phyloP scores from a whole-genome alignment of 208 protist species.

The Acanthamoeba sp. region DNA sequence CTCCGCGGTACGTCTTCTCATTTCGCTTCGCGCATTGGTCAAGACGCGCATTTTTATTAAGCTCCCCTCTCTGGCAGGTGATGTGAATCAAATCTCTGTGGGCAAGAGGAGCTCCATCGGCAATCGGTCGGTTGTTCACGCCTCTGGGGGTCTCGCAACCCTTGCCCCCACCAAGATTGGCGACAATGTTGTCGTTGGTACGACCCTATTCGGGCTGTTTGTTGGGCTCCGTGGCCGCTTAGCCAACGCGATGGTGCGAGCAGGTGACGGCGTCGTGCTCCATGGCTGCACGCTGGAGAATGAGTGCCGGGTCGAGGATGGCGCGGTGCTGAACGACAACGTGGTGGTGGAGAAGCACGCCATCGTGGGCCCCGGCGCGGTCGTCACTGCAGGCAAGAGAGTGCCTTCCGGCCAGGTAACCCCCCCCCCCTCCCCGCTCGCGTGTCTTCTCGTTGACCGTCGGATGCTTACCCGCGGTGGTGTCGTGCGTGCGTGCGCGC shows the following conservation, averaged over 20 bases:
- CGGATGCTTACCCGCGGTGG: background rate
- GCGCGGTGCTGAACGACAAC: constrained; percentile 74
- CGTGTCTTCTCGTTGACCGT: background rate
- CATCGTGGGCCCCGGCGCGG: constrained; percentile 73
- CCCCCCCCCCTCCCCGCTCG: background rate
- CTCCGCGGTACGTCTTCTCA: constrained; percentile 1
- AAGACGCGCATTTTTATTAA: background rate
- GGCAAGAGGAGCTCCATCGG: constrained; percentile 71
- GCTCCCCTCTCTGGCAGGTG: constrained; percentile 8
- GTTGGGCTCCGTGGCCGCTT: background rate
- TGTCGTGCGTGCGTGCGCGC: background rate
- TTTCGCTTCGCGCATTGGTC: background rate
- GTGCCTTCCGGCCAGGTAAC: constrained; percentile 78
- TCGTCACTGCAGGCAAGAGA: constrained; percentile 66
- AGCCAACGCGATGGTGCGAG: background rate
- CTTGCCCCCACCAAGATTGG: constrained; percentile 69
- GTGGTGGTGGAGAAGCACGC: constrained; percentile 68
- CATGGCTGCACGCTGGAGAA: constrained; percentile 80
- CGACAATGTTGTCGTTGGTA: constrained; percentile 70
- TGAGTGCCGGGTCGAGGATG: constrained; percentile 70
- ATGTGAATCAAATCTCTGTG: constrained; percentile 73
- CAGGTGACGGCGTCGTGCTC: constrained; percentile 74
- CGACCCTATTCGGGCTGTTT: constrained; percentile 58
- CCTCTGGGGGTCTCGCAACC: constrained; percentile 1
- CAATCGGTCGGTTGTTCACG: constrained; percentile 74